A percentile compares a stretch with the other conserved stretches of the same genome.
phyloP scores from a whole-genome alignment of 148 eudicot genomes.

The Selenicereus undatus region DNA sequence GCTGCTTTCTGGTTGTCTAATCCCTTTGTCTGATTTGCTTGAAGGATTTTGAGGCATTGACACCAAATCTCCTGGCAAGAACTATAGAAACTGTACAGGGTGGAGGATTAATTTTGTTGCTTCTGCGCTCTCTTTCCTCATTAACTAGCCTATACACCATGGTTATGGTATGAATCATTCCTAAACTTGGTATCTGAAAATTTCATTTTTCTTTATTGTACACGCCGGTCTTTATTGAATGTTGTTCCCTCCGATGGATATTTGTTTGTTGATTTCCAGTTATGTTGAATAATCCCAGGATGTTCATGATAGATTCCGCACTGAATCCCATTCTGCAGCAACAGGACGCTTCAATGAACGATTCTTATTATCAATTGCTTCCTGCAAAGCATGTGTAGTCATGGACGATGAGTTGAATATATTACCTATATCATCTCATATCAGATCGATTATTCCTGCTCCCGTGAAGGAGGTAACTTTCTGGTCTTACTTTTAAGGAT shows the following conservation, averaged over 20 bases:
- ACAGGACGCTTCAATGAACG: slow-evolving; percentile 94
- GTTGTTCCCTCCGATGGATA: slow-evolving; percentile 10
- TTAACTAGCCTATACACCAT: slow-evolving; percentile 86
- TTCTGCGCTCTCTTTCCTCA: slow-evolving; percentile 80
- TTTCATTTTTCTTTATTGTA: background rate
- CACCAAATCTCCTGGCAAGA: slow-evolving; percentile 93
- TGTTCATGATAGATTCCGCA: slow-evolving; percentile 92
- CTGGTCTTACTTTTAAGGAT: background rate
- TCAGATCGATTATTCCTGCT: slow-evolving; percentile 62
- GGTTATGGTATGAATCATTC: slow-evolving; percentile 71
- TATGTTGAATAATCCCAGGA: slow-evolving; percentile 45
- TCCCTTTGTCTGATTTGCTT: slow-evolving; percentile 6
- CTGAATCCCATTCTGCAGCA: slow-evolving; percentile 78
- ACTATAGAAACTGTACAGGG: slow-evolving; percentile 98
- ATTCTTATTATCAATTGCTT: slow-evolving; percentile 79
- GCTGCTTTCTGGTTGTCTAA: slow-evolving; percentile 18
- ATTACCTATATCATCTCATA: slow-evolving; percentile 91
- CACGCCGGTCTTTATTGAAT: background rate
- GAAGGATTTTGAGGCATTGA: slow-evolving; percentile 96
- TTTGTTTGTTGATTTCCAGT: slow-evolving; percentile 1
- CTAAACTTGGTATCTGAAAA: background rate
- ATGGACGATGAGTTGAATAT: slow-evolving; percentile 95
- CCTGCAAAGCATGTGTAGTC: slow-evolving; percentile 80
- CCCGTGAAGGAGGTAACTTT: slow-evolving; percentile 65
- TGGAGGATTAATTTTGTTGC: slow-evolving; percentile 80